Evolutionary conservation across 352 stramenopile species (phyloP), one percentile per base, ranked within the genome.

Genomic region (Stephanocyclus meneghinianus): DNA sequence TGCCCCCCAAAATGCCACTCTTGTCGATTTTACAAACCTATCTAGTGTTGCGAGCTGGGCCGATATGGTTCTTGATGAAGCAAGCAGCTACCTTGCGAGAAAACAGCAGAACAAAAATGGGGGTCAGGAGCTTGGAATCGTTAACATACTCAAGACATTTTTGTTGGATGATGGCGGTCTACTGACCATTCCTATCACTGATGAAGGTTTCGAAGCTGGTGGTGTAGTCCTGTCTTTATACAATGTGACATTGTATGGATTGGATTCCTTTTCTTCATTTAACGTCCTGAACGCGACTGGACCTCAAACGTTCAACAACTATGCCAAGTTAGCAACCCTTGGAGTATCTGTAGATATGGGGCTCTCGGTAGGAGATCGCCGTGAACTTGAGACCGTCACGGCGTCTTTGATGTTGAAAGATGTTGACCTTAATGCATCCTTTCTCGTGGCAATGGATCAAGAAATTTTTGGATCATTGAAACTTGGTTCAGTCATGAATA

Each of bases 191-290:
- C 21, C 80, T 21, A 64, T 87, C 15, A 51, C 68, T 45, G 77
- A 90, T 42, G 10, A 87, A 62, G 75, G 75, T 11, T 87, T 87
- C 59, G 67, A 81, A 7, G 74, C 80, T 15, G 79, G 78, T 32
- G 76, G 57, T 18, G 71, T 91, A 7, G 74, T 64, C 29, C 55
- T 87, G 2, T 67, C 61, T 47, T 51, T 92, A 16, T 87, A 81
- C 16, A 70, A 89, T 63, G 74, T 93, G 16, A 79, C 81, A 57
- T 40, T 91, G 11, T 59, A 75, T 67, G 88, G 88, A 13, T 59
- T 93, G 26, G 88, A 91, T 80, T 91, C 81, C 0, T 89, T 93
- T 35, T 84, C 73, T 15, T n/a, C 65, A 11, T 90, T 93, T 70
- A 70, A 90, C 53, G 71, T 87, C 10, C 73, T 93, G 10, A 70